Conservation (phyloP, 1,284 basidiomycete genomes). For the Porphyrellus sp. region DNA sequence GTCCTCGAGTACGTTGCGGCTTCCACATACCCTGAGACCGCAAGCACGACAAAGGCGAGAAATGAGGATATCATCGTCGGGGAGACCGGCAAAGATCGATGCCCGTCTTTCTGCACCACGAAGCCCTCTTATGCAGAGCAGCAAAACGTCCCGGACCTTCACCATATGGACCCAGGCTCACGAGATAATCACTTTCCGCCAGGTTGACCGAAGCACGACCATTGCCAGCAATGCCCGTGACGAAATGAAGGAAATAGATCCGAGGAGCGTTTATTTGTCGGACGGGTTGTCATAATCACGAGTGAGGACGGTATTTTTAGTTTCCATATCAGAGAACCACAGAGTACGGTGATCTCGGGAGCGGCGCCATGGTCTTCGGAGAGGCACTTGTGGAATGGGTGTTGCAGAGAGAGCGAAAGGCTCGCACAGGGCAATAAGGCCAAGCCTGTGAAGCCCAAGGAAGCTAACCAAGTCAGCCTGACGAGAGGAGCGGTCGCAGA, state of each 20-base stretch:
- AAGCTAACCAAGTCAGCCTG: no score
- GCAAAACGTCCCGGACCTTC: not conserved
- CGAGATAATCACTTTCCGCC: not conserved
- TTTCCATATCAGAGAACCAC: not conserved
- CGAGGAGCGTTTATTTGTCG: not conserved
- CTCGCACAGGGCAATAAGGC: not conserved
- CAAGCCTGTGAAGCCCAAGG: not conserved
- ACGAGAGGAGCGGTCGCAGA: not conserved
- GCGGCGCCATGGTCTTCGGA: not conserved
- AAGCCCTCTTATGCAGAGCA: constrained; percentile 12
- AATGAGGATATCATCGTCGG: constrained; percentile 11
- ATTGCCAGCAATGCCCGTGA: not conserved
- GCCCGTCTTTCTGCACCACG: not conserved
- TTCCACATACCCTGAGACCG: not conserved
- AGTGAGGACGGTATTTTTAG: not conserved
- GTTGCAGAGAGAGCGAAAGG: not conserved
- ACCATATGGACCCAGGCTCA: not conserved
- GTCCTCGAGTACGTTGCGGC: constrained; percentile 37
- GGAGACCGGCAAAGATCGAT: not conserved
- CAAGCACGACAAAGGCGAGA: constrained; percentile 12
- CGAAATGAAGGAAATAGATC: not conserved
- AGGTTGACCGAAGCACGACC: not conserved
- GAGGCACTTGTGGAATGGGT: not conserved
- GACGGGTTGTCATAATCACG: not conserved
- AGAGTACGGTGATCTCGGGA: not conserved